Conservation (phyloP, 2,329 filamentous ascomycete genomes). For the Fusarium bulbicola region DNA sequence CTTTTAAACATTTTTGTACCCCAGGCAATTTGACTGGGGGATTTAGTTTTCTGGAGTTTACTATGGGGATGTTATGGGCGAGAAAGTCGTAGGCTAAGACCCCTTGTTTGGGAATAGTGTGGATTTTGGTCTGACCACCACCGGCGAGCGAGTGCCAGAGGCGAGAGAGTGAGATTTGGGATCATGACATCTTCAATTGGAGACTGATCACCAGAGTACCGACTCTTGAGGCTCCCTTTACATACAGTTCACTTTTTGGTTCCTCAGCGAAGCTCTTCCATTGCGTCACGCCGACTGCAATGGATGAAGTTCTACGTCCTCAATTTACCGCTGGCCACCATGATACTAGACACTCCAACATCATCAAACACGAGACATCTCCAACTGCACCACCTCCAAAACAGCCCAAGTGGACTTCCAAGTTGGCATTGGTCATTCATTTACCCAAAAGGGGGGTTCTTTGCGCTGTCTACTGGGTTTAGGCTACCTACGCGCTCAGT, state of each 20-base stretch:
- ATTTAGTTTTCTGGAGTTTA: slow-evolving; percentile 17
- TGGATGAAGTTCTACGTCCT: neutral
- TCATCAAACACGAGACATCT: neutral
- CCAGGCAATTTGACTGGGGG: neutral
- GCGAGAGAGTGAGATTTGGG: neutral
- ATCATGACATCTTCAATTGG: neutral
- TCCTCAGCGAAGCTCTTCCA: fast-evolving
- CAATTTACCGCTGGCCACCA: neutral
- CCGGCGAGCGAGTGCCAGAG: neutral
- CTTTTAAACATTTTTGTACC: slow-evolving; percentile 21
- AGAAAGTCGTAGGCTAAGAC: slow-evolving; percentile 6
- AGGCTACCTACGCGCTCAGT: neutral
- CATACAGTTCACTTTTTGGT: neutral
- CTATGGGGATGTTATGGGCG: neutral
- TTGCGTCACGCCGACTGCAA: too few relatives aligned
- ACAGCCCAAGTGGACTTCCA: slow-evolving; percentile 2
- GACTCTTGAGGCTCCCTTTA: neutral
- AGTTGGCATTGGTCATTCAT: slow-evolving; percentile 3
- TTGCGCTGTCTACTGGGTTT: slow-evolving; percentile 1
- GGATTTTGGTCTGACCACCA: slow-evolving; percentile 1
- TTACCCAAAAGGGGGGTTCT: slow-evolving; percentile 8
- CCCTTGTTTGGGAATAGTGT: neutral
- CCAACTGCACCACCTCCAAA: neutral
- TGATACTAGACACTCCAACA: neutral
- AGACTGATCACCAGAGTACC: neutral